A percentile compares a stretch with the other conserved stretches of the same genome.
Evolutionary conservation across 208 protist species (phyloP).

Genomic region (Trypanosoma lewisi): DNA sequence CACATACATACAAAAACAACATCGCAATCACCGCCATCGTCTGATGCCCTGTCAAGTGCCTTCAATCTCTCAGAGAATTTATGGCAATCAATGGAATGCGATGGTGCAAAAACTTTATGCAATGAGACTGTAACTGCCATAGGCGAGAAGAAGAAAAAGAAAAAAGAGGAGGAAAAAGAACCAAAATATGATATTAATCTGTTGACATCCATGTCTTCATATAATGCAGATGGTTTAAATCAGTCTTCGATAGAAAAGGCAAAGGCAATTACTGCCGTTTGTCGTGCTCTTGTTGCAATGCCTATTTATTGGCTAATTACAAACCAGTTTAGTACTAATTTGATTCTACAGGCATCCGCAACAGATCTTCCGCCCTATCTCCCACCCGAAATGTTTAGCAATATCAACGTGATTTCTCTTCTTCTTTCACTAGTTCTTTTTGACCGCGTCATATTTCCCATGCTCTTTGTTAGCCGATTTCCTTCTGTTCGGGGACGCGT

Average conservation of each 20-base stretch:
- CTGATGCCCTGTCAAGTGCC: not conserved
- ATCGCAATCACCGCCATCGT: not conserved
- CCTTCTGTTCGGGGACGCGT: slow-evolving; percentile 26
- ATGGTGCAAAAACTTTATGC: not conserved
- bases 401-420: slow-evolving; percentile 61
- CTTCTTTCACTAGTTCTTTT: slow-evolving; percentile 44
- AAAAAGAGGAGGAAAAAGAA: not conserved
- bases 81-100: not conserved
- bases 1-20: not conserved
- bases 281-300: slow-evolving; percentile 49
- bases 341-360: slow-evolving; percentile 51
- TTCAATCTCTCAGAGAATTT: not conserved
- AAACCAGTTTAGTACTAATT: slow-evolving; percentile 70
- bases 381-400: slow-evolving; percentile 68
- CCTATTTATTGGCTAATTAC: slow-evolving; percentile 72
- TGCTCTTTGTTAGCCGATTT: slow-evolving; percentile 21
- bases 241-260: slow-evolving; percentile 34
- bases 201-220: too few species aligned
- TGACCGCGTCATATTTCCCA: slow-evolving; percentile 42
- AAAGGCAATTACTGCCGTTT: slow-evolving; percentile 36
- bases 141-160: not conserved
- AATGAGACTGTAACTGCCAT: not conserved
- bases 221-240: slow-evolving; percentile 6
- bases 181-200: not conserved
- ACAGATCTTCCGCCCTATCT: slow-evolving; percentile 36